Conservation (phyloP, 2,329 filamentous ascomycete species). For the Fusarium sp. region DNA sequence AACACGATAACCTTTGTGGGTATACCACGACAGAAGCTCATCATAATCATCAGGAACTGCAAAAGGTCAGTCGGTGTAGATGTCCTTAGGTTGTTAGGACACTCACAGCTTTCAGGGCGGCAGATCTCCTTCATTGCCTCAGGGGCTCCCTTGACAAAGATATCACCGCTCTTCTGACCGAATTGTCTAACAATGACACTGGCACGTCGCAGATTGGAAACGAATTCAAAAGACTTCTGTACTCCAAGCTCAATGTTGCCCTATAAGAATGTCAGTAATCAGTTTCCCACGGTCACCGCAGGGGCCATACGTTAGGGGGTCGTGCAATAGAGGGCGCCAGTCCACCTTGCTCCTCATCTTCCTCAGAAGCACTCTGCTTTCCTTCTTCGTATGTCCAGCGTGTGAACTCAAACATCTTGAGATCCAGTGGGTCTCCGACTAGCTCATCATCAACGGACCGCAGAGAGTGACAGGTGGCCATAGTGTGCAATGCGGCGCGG, state of each 20-base stretch:
- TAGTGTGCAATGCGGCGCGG: slow-evolving; percentile 82
- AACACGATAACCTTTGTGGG: slow-evolving; percentile 93
- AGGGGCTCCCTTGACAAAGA: slow-evolving; percentile 96
- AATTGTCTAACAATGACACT: slow-evolving; percentile 94
- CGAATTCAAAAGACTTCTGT: slow-evolving; percentile 91
- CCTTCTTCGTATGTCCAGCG: slow-evolving; percentile 93
- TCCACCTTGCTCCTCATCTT: slow-evolving; percentile 78
- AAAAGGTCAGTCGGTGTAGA: slow-evolving; percentile 30
- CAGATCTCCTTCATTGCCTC: slow-evolving; percentile 98
- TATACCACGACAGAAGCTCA: slow-evolving; percentile 88
- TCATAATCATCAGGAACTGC: slow-evolving; percentile 87
- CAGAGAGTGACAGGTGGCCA: slow-evolving; percentile 97
- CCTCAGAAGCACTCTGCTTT: slow-evolving; percentile 70
- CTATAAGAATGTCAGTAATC: slow-evolving; percentile 37
- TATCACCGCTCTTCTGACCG: slow-evolving; percentile 81
- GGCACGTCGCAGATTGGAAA: slow-evolving; percentile 88
- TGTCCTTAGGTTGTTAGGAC: neutral
- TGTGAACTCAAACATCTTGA: slow-evolving; percentile 99
- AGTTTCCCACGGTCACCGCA: slow-evolving; percentile 43
- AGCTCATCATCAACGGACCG: slow-evolving; percentile 87
- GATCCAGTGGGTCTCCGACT: slow-evolving; percentile 90
- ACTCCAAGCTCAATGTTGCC: slow-evolving; percentile 85
- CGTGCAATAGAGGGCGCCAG: slow-evolving; percentile 89
- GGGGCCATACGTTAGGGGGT: slow-evolving; percentile 70
- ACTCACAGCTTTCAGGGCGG: slow-evolving; percentile 78